phyloP scores from a whole-genome alignment of 2,329 filamentous ascomycete genomes.

The Hypoxylon sp. region DNA sequence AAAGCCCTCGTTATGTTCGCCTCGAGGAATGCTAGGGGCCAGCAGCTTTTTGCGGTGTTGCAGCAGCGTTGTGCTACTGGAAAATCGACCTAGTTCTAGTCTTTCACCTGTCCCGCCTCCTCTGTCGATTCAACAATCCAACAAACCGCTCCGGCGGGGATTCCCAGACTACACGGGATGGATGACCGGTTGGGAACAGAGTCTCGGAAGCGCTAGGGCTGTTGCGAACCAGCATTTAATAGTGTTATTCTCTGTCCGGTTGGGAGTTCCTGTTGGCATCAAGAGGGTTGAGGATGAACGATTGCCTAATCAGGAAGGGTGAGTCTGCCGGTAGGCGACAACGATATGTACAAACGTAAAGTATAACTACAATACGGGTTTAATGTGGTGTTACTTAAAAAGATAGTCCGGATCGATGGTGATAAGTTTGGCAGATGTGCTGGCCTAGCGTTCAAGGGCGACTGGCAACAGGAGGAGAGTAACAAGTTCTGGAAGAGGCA shows the following conservation, averaged over 20 bases:
- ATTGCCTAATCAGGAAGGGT: conserved; percentile 49
- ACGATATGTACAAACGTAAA: conserved; percentile 43
- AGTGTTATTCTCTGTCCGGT: conserved; percentile 42
- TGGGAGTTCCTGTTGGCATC: conserved; percentile 39
- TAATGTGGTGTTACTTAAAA: conserved; percentile 44
- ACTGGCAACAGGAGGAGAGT: conserved; percentile 45
- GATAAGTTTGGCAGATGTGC: conserved; percentile 40
- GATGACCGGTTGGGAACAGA: conserved; percentile 41
- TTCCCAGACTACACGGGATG: conserved; percentile 39
- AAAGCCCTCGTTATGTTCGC: conserved; percentile 45
- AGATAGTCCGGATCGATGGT: conserved; percentile 40
- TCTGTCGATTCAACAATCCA: conserved; percentile 35
- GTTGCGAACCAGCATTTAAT: conserved; percentile 44
- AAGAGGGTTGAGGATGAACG: conserved; percentile 38
- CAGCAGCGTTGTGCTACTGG: conserved; percentile 50
- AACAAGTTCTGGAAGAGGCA: conserved; percentile 47
- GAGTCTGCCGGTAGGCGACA: conserved; percentile 44
- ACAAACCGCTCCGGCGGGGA: conserved; percentile 34
- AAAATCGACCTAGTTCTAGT: conserved; percentile 42
- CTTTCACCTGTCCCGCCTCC: conserved; percentile 39
- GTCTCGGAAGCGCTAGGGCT: conserved; percentile 37
- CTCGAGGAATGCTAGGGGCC: conserved; percentile 43
- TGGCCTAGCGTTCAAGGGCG: conserved; percentile 39
- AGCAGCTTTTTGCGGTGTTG: conserved; percentile 42
- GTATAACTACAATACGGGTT: conserved; percentile 41